A percentile compares a stretch with the other conserved stretches of the same genome.
Evolutionary conservation across 1,139 yeast species (phyloP).

Genomic region (Sugiyamaella paludigena): DNA sequence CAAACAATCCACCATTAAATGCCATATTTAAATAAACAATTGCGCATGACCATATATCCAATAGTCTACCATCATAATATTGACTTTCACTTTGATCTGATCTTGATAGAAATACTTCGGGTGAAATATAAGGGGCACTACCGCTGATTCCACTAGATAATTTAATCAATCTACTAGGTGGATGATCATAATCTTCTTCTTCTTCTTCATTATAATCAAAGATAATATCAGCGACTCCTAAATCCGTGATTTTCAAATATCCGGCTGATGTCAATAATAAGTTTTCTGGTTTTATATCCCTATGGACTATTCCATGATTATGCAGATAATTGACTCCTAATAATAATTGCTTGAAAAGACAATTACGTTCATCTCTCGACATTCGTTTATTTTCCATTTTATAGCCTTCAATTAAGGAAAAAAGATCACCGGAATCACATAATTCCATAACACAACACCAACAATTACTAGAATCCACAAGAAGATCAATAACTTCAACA

Average conservation of each 20-base stretch:
- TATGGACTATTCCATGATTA: constrained; percentile 64
- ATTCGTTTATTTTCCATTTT: constrained; percentile 27
- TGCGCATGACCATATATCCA: constrained; percentile 91
- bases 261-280: constrained; percentile 46
- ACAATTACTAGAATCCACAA: constrained; percentile 28
- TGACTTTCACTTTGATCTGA: constrained; percentile 13
- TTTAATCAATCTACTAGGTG: constrained; percentile 2
- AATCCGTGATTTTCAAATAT: constrained; percentile 23
- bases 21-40: constrained; percentile 81
- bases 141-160: constrained; percentile 44
- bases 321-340: constrained; percentile 69
- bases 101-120: constrained; percentile 57
- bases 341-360: constrained; percentile 75
- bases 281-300: constrained; percentile 85
- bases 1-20: constrained; percentile 37
- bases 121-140: constrained; percentile 84
- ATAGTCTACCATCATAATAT: constrained; percentile 73
- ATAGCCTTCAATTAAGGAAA: constrained; percentile 48
- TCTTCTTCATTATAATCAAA: constrained; percentile 12
- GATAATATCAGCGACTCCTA: constrained; percentile 14
- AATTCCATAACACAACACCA: constrained; percentile 75
- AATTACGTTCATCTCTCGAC: constrained; percentile 14
- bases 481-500: constrained; percentile 62
- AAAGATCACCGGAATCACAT: constrained; percentile 72
- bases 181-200: constrained; percentile 1